These are phyloP conservation scores for Aurinia saxatilis DNA, from an alignment of 345 rosid species.

Conservation along the genomic window DNA sequence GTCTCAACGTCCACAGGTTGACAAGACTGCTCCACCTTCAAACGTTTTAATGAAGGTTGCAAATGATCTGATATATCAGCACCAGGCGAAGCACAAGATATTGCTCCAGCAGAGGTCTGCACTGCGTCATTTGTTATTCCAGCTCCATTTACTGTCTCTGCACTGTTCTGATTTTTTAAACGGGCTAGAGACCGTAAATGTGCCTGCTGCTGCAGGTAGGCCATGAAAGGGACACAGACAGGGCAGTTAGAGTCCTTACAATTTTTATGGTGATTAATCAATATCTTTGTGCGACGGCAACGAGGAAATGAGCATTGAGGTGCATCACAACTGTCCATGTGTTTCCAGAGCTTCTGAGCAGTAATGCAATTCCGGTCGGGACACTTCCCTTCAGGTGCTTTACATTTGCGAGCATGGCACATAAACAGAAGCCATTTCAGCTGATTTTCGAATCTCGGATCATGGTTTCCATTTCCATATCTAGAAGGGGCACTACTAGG, in stretches of 20 bases:
- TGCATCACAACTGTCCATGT: conserved; percentile 64
- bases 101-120: conserved; percentile 38
- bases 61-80: conserved; percentile 45
- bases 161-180: conserved; percentile 33
- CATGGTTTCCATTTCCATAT: conserved; percentile 56
- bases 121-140: conserved; percentile 44
- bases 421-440: conserved; percentile 84
- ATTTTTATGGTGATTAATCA: conserved; percentile 62
- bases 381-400: conserved; percentile 89
- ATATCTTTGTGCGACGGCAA: conserved; percentile 61
- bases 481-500: conserved; percentile 36
- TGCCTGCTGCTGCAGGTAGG: conserved; percentile 45
- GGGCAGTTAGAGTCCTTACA: conserved; percentile 77
- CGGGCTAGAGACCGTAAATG: conserved; percentile 42
- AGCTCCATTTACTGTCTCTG: conserved; percentile 33
- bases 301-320: conserved; percentile 69
- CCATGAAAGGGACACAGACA: conserved; percentile 89
- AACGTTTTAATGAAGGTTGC: conserved; percentile 77
- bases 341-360: conserved; percentile 67
- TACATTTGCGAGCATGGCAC: conserved; percentile 83
- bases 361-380: conserved; percentile 51
- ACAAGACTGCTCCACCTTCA: conserved; percentile 69
- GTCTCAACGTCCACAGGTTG: conserved; percentile 39
- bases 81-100: conserved; percentile 36
- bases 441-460: conserved; percentile 68